These are phyloP conservation scores for Diaporthe australafricana DNA, from an alignment of 2,329 filamentous ascomycete species.

Conservation along the genomic window DNA sequence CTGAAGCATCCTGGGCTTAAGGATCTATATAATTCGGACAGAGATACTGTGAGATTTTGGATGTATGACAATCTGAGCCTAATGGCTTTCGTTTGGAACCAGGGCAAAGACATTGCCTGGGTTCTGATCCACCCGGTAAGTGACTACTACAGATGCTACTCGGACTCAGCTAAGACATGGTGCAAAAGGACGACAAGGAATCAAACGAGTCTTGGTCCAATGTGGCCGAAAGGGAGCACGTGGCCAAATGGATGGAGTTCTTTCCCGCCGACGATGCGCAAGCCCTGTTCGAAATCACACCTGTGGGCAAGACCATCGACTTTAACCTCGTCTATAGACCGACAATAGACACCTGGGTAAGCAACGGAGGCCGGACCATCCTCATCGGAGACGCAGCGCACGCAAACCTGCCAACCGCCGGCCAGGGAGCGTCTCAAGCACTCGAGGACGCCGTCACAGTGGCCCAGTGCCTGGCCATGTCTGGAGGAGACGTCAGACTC, in stretches of 20 bases:
- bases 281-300: conserved; percentile 2
- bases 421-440: conserved; percentile 42
- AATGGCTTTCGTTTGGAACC: not conserved
- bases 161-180: not conserved
- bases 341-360: conserved; percentile 3
- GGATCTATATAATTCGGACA: not conserved
- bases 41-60: not conserved
- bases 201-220: conserved; percentile 1
- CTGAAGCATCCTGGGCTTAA: not conserved
- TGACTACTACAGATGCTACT: fast-evolving
- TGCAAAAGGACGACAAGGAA: not conserved
- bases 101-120: not conserved
- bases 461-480: conserved; percentile 4
- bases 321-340: conserved; percentile 7
- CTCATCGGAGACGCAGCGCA: conserved; percentile 62
- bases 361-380: conserved; percentile 43
- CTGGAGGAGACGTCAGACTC: not conserved
- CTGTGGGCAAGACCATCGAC: not conserved
- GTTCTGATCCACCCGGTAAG: not conserved
- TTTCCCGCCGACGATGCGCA: not conserved
- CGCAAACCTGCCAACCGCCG: conserved; percentile 65
- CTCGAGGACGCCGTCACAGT: conserved; percentile 35
- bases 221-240: not conserved
- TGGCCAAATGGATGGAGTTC: not conserved
- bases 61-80: not conserved